Evolutionary conservation across 768 basidiomycete genomes (phyloP), one percentile per base, ranked within the genome.

Genomic region (Pulveroboletus ravenelii): DNA sequence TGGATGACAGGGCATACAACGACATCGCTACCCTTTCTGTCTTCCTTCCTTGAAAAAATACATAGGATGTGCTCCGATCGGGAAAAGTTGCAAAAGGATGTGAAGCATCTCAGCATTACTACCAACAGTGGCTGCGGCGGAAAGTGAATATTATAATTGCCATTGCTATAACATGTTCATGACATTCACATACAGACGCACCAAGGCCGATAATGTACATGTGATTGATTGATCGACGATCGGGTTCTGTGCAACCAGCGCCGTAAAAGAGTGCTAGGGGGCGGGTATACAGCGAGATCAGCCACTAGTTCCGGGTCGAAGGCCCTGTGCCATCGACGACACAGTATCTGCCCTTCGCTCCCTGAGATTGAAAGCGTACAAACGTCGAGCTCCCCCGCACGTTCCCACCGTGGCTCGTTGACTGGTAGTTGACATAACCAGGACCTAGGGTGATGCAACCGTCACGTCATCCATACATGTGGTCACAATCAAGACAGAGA

Each of bases 361-460:
- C 47, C 3, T 50, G 46, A 2, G 49, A 62, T 34, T 60, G 60
- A n/a, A 17, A 35, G 5, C 10, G 47, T 9, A 52, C 23, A 61
- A 49, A 53, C 39, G 42, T 30, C 17, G 46, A 53, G 6, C 34
- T 3, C 6, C 56, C 61, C 14, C 30, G 46, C 17, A 51, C 31
- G 32, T 62, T 62, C 6, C 57, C 48, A 39, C 63, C 48, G n/a
- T 51, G 39, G 36, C 45, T 10, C 9, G 61, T 60, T 23, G 63
- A 52, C 2, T 65, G 62, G 17, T 65, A 65, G 7, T 52, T 47
- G 39, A 51, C 52, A 25, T 52, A 50, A 2, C 6, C 6, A 27
- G 63, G 59, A 6, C 31, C 61, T 62, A 30, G 6, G 35, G 20
- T 23, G 1, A 20, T n/a, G 1, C 15, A 32, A 18, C 5, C 37